Base-by-base conservation (phyloP, 768 basidiomycete genomes). In the Steccherinum ochraceum region DNA sequence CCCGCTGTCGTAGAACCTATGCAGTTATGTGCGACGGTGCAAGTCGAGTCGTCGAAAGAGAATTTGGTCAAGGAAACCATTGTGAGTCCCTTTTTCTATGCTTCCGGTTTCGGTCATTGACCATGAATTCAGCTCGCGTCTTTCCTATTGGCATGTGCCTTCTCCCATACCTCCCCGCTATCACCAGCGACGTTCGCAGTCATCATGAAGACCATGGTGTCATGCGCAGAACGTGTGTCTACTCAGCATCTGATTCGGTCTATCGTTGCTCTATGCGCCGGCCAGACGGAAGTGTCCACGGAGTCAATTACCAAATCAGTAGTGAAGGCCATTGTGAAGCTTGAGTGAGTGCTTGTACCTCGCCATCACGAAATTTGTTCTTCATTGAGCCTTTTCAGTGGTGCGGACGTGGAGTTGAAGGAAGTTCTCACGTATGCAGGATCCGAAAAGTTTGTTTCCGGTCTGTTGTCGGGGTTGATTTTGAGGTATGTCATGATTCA, bases 121-220 rank as follows among this genome's bases (percentile, higher is more conserved):
- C 7, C 7, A 7, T 7, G 16, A 35, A 52, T 49, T 11, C 52
- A 88, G 87, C 74, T 93, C 12, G 86, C 82, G 42, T 81, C 79
- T 56, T 88, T 86, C 58, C 76, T 92, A 51, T 72, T 93, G 7
- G 69, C 93, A 0, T 79, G 83, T 1, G 73, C 82, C 0, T 72
- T 94, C 20, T 80, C 87, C 0, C 81, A 81, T 55, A 84, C 82
- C 66, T 78, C 78, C 47, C 70, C 73, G 12, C 59, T 94, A 26
- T 72, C 80, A 1, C 56, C 78, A 0, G 61, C 77, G 18, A 88
- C 86, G 0, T 53, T 91, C 50, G 78, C 77, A 50, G 72, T 75
- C 2, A 76, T 92, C 18, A 53, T 90, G 7, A 62, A 62, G 25
- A 62, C 76, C 2, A 81, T 91, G 68, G 60, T 77, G 3, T 65